Conservation (phyloP, 352 stramenopile species). For the Phytophthora citrophthora region DNA sequence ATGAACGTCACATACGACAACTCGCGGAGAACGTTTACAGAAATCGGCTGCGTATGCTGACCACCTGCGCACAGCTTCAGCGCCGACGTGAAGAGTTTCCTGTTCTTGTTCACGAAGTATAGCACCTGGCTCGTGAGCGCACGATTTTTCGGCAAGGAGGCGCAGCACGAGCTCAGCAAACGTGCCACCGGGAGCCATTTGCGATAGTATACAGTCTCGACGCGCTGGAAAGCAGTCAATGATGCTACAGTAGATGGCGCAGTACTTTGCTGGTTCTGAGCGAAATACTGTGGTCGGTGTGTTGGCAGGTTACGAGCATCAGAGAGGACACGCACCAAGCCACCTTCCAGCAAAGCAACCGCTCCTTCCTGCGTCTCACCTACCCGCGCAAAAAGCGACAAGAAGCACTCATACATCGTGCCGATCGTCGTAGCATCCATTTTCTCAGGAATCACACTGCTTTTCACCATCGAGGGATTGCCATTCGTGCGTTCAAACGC, state of each 20-base stretch:
- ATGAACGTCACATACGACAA: constrained; percentile 81
- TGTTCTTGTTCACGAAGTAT: constrained; percentile 64
- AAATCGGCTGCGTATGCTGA: constrained; percentile 39
- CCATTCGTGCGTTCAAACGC: constrained; percentile 54
- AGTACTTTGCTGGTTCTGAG: constrained; percentile 42
- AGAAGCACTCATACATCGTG: constrained; percentile 84
- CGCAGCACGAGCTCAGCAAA: constrained; percentile 61
- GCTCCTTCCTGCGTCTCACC: constrained; percentile 69
- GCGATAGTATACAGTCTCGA: constrained; percentile 68
- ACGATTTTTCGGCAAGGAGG: constrained; percentile 74
- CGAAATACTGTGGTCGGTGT: constrained; percentile 69
- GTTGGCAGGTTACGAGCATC: constrained; percentile 69
- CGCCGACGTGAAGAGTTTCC: constrained; percentile 73
- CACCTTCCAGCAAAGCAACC: constrained; percentile 71
- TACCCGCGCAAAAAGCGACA: constrained; percentile 80
- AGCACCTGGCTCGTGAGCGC: constrained; percentile 65
- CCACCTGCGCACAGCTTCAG: constrained; percentile 59
- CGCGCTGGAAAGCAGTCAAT: constrained; percentile 60
- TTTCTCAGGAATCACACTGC: constrained; percentile 45
- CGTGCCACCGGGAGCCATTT: constrained; percentile 83
- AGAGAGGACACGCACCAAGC: constrained; percentile 68
- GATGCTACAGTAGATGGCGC: constrained; percentile 36
- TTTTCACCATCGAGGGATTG: constrained; percentile 45
- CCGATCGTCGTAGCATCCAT: constrained; percentile 75
- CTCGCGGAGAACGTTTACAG: constrained; percentile 70